Evolutionary conservation across 2,329 filamentous ascomycete species (phyloP), one percentile per base, ranked within the genome.

Genomic region (Myrmaecium sp.): DNA sequence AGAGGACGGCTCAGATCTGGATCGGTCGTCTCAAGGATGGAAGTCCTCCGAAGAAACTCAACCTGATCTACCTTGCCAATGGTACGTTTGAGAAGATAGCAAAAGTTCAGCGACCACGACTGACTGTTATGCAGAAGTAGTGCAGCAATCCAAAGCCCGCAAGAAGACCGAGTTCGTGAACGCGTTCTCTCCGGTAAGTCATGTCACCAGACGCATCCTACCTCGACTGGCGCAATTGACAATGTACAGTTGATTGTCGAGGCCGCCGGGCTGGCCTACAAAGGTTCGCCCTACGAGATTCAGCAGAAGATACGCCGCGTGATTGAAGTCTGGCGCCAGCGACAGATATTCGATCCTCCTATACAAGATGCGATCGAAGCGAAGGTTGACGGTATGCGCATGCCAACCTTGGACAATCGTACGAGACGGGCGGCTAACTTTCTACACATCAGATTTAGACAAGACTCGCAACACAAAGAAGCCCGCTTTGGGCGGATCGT

Each of bases 1-100:
- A 93, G 39, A 74, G 80, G 34, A 94, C 86, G 12, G 84, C 82
- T 12, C 75, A 86, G 47, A 67, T 95, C 28, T 98, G 89, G 89
- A 62, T 92, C 34, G 76, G 89, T 40, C 74, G 80, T 33, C 61
- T 98, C 32, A 89, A 83, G 44, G 86, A 95, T 39, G 83, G 82
- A 2, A 71, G 78, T 5, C 75, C 80, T 33, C 70, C 75, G 32
- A 94, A 93, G 53, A 73, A 83, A 40, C 61, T 98, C 32, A 93
- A 83, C 42, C 62, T 95, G 36, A 69, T 98, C 36, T 98, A 98
- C 51, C 74, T 98, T 30, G 84, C 84, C 36, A 98, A 98, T 52
- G 82, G 82, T 89, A 63, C 46, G 65, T 44, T 15, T 6, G 12
- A 13, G 9, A 6, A 6, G 6, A 23, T 23, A 8, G 9, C 6